phyloP scores from a whole-genome alignment of 2,329 filamentous ascomycete species.

The Pyricularia pennisetigena region DNA sequence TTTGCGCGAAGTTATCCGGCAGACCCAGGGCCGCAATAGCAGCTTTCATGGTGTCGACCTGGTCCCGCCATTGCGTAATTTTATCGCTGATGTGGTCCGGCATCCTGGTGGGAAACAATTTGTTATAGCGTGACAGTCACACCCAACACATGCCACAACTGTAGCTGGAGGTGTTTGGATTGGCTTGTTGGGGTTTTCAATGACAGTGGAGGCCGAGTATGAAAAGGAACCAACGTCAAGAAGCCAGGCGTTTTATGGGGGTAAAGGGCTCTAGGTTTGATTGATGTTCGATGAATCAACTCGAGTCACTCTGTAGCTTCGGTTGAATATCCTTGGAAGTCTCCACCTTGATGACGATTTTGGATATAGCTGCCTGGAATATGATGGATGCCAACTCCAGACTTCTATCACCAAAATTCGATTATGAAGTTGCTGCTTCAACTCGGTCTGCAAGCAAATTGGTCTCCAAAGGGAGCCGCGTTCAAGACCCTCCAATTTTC shows the following conservation, averaged over 20 bases:
- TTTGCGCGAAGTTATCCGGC: constrained; percentile 14
- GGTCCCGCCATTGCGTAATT: constrained; percentile 63
- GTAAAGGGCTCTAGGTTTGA: too few species aligned
- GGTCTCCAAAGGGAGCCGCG: too few species aligned
- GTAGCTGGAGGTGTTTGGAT: neutral
- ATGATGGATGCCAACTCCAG: neutral
- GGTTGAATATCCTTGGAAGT: neutral
- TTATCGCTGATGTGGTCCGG: neutral
- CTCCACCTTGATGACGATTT: neutral
- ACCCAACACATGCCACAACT: neutral
- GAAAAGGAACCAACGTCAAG: neutral
- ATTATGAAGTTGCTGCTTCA: neutral
- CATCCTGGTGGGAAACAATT: neutral
- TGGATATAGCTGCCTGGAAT: neutral
- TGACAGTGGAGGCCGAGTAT: neutral
- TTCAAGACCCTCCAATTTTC: neutral
- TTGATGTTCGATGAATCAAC: neutral
- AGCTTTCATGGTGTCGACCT: constrained; percentile 77
- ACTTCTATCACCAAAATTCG: neutral
- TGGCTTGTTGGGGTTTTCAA: neutral
- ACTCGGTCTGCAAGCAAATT: neutral
- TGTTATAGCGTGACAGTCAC: neutral
- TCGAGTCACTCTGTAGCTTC: neutral
- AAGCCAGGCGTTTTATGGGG: neutral
- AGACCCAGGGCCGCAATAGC: constrained; percentile 65